Base-by-base conservation (phyloP, 805 yeast species). In the Candida ipomoeae region DNA sequence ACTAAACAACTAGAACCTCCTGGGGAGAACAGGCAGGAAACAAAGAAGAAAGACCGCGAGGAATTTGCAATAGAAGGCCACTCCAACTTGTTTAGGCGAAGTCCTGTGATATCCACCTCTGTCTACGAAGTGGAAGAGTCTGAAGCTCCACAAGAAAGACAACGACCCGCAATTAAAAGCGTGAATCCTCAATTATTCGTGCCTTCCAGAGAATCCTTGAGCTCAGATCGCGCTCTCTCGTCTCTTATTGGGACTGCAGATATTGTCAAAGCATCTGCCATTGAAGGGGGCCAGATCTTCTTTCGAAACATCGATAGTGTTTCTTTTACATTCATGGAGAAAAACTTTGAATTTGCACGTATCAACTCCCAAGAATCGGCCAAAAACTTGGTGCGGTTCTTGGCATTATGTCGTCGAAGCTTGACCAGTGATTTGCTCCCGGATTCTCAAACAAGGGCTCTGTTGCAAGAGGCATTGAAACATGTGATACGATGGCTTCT, bases 121-220 rank as follows among this genome's bases (percentile, higher is more conserved):
- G 65, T 54, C 0, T 56, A 67, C 44, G 78, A 73, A 52, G 71
- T 65, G 0, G 77, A 71, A 43, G 69, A 32, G 31, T 21, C 38
- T 4, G n/a, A 20, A 8, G 18, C n/a, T 26, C 33, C 32, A 17
- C 32, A 26, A n/a, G 21, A 26, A 10, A 26, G 13, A n/a, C 20
- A 13, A 55, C 60, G 2, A 26, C 40, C 32, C 17, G 13, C 23
- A 14, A 5, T 18, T 1, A 23, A 21, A n/a, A 31, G 43, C 7
- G 39, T 46, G 13, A 53, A 41, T 14, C 39, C 46, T 8, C 52
- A 50, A 17, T 17, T 33, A 14, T 50, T 50, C 18, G 44, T 26
- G 2, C 58, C 58, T 2, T 45, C 58, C 4, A 42, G 40, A 29
- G 54, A 49, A 21, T 48, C 48, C 2, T 51, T 56, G 5, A 26